Evolutionary conservation across 1,284 basidiomycete species (phyloP).

Genomic region (Pyrrhoderma noxium): DNA sequence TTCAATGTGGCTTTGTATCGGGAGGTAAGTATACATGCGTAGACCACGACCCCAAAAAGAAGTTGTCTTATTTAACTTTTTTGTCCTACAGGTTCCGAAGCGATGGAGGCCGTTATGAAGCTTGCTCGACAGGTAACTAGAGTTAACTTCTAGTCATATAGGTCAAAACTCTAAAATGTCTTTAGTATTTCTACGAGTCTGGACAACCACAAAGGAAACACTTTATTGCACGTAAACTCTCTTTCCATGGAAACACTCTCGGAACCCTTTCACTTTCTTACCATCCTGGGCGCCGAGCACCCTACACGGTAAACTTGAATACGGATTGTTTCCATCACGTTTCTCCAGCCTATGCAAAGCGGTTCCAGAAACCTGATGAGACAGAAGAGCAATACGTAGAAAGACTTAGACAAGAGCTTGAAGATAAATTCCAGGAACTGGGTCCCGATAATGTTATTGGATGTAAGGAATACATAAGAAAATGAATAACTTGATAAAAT

Average conservation of each 20-base stretch:
- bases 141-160: not conserved
- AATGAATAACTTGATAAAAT: not conserved
- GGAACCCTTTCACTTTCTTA: slow-evolving; percentile 59
- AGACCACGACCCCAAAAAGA: not conserved
- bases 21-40: slow-evolving; percentile 43
- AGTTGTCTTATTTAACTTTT: not conserved
- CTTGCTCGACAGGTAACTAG: slow-evolving; percentile 59
- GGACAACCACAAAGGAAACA: slow-evolving; percentile 63
- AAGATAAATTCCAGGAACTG: slow-evolving; percentile 74
- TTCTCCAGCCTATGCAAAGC: slow-evolving; percentile 77
- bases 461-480: slow-evolving; percentile 47
- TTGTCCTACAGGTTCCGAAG: slow-evolving; percentile 61
- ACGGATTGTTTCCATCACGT: slow-evolving; percentile 67
- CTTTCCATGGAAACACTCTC: slow-evolving; percentile 81
- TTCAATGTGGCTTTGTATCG: slow-evolving; percentile 57
- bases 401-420: slow-evolving; percentile 68
- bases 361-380: slow-evolving; percentile 63
- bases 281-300: slow-evolving; percentile 57
- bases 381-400: slow-evolving; percentile 68
- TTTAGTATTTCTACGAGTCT: slow-evolving; percentile 61
- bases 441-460: slow-evolving; percentile 76
- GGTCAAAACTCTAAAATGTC: not conserved
- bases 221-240: slow-evolving; percentile 73
- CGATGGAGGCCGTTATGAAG: slow-evolving; percentile 78
- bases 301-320: slow-evolving; percentile 61